Percentiles rank a stretch among this genome's conserved stretches.
Evolutionary conservation across 1,284 basidiomycete species (phyloP).

Genomic region (Ustilago curta): DNA sequence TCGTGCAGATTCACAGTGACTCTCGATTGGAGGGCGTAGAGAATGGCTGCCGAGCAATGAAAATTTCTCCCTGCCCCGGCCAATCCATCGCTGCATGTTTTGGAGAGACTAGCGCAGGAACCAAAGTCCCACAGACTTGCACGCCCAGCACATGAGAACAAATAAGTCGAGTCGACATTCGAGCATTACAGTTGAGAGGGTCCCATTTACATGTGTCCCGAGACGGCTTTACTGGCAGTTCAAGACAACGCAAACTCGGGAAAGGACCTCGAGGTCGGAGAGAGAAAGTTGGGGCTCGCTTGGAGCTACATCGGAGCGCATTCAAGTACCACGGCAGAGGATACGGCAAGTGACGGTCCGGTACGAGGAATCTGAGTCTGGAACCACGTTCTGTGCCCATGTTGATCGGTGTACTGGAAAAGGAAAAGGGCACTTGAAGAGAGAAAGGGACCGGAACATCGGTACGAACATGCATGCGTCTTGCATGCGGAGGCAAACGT

Average conservation of each 20-base stretch:
- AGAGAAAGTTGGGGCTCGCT: slow-evolving; percentile 5
- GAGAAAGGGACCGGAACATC: slow-evolving; percentile 4
- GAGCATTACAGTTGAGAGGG: neutral
- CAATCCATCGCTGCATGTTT: slow-evolving; percentile 1
- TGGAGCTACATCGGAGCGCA: slow-evolving; percentile 1
- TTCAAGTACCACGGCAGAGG: neutral
- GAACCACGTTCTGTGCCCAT: slow-evolving; percentile 2
- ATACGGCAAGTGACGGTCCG: slow-evolving; percentile 19
- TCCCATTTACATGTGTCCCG: slow-evolving; percentile 2
- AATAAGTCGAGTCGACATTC: neutral
- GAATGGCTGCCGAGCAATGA: neutral
- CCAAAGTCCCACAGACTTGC: neutral
- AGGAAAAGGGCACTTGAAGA: neutral
- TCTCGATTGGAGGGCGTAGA: neutral
- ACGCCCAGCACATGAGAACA: neutral
- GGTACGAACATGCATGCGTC: slow-evolving; percentile 13
- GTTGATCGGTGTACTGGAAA: neutral
- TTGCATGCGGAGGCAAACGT: neutral
- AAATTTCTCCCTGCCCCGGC: neutral
- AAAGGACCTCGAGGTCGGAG: neutral
- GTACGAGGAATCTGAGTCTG: slow-evolving; percentile 4
- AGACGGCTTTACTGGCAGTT: neutral
- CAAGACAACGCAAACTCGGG: neutral
- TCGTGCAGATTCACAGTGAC: neutral
- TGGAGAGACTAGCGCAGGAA: neutral